Percentiles rank a stretch among this genome's conserved stretches.
Conservation (phyloP, 1,284 basidiomycete genomes). For the Ustilago lituana region DNA sequence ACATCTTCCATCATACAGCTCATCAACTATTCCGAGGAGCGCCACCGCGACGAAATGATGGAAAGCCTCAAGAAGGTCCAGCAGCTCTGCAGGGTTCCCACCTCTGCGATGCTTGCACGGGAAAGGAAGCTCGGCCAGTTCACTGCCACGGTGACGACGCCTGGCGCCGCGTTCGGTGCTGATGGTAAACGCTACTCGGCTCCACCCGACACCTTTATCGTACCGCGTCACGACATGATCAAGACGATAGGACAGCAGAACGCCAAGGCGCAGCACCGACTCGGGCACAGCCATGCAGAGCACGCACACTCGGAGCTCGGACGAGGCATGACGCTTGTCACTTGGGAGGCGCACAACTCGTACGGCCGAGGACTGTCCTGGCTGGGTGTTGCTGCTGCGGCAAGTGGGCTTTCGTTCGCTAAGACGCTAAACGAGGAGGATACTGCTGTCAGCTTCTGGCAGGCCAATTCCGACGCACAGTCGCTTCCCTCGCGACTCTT, state of each 20-base stretch:
- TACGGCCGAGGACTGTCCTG: slow-evolving; percentile 41
- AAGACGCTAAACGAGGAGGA: slow-evolving; percentile 39
- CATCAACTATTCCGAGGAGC: slow-evolving; percentile 43
- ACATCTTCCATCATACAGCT: slow-evolving; percentile 50
- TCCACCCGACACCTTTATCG: slow-evolving; percentile 39
- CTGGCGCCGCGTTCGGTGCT: neutral
- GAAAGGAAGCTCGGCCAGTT: slow-evolving; percentile 22
- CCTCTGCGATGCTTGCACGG: slow-evolving; percentile 30
- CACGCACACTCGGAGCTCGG: slow-evolving; percentile 25
- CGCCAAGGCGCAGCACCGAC: slow-evolving; percentile 25
- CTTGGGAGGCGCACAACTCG: slow-evolving; percentile 43
- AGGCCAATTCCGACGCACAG: slow-evolving; percentile 39
- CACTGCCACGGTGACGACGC: slow-evolving; percentile 12
- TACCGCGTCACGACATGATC: slow-evolving; percentile 40
- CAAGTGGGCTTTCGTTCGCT: slow-evolving; percentile 33
- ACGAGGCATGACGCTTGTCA: slow-evolving; percentile 30
- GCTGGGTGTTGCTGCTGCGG: slow-evolving; percentile 42
- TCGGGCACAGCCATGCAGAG: slow-evolving; percentile 11
- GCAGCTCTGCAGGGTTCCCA: slow-evolving; percentile 27
- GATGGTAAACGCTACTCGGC: neutral
- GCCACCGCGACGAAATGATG: slow-evolving; percentile 46
- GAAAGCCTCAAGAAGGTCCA: slow-evolving; percentile 40
- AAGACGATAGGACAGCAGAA: slow-evolving; percentile 32
- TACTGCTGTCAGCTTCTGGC: slow-evolving; percentile 33
- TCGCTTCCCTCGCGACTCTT: slow-evolving; percentile 38